A percentile compares a stretch with the other conserved stretches of the same genome.
Evolutionary conservation across 2,329 filamentous ascomycete genomes (phyloP).

Genomic region (Xylariaceae sp.): DNA sequence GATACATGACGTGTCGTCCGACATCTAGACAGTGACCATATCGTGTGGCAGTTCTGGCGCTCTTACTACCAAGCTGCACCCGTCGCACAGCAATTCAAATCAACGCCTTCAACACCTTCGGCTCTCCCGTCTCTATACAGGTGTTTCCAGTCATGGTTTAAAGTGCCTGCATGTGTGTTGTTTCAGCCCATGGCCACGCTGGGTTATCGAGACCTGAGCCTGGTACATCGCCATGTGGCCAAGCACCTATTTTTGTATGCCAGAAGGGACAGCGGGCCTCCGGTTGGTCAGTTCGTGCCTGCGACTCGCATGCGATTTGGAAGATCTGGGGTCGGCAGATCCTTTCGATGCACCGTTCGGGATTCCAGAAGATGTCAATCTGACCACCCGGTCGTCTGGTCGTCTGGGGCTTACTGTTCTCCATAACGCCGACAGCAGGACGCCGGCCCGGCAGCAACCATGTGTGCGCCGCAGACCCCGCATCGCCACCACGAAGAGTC

Average conservation of each 20-base stretch:
- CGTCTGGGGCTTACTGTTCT: neutral
- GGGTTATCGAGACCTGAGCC: neutral
- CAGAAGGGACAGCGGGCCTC: neutral
- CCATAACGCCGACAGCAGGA: neutral
- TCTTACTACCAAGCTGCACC: neutral
- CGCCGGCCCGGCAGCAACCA: neutral
- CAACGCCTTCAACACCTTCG: neutral
- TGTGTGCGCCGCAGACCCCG: neutral
- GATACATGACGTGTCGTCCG: neutral
- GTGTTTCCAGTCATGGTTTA: neutral
- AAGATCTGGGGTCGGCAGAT: slow-evolving; percentile 1
- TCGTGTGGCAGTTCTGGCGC: neutral
- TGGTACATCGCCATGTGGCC: too few relatives aligned
- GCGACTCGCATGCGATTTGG: neutral
- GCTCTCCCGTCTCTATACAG: neutral
- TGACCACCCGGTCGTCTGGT: neutral
- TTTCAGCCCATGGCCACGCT: neutral
- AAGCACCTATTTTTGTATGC: neutral
- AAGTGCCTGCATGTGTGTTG: neutral
- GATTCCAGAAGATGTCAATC: neutral
- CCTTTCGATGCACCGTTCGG: neutral
- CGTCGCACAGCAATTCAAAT: neutral
- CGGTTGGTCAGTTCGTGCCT: neutral
- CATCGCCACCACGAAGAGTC: neutral
- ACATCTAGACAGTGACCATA: neutral